These are phyloP conservation scores for Calycina herbarum DNA, from an alignment of 2,329 filamentous ascomycete genomes.

Conservation along the genomic window DNA sequence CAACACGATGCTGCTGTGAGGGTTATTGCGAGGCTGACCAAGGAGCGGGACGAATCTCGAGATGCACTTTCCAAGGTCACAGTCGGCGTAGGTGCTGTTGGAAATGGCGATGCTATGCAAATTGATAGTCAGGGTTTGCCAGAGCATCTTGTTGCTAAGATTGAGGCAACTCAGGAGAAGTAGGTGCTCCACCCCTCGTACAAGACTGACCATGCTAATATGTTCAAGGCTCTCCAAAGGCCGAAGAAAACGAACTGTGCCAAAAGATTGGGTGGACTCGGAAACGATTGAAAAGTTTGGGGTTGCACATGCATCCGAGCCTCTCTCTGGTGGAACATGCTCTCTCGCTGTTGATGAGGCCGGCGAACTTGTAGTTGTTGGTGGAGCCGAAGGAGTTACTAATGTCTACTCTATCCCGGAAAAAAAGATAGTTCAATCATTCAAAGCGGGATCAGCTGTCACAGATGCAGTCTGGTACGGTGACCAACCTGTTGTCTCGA, in stretches of 20 bases:
- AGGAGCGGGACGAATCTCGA: conserved; percentile 88
- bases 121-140: conserved; percentile 80
- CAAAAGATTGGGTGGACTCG: conserved; percentile 78
- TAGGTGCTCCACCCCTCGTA: conserved; percentile 48
- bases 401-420: conserved; percentile 78
- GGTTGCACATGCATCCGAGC: conserved; percentile 52
- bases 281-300: conserved; percentile 67
- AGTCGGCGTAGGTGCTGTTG: conserved; percentile 57
- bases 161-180: conserved; percentile 80
- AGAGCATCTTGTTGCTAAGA: conserved; percentile 66
- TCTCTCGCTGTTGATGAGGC: conserved; percentile 57
- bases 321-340: conserved; percentile 59
- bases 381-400: conserved; percentile 61
- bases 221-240: conserved; percentile 72
- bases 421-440: conserved; percentile 61
- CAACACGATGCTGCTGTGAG: conserved; percentile 96
- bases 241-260: conserved; percentile 84
- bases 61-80: conserved; percentile 85
- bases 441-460: conserved; percentile 48
- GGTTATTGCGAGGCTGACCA: conserved; percentile 88
- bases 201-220: conserved; percentile 20
- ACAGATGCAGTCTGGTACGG: conserved; percentile 55
- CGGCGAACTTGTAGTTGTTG: conserved; percentile 61
- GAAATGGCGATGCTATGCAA: conserved; percentile 84
- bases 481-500: conserved; percentile 35